These are phyloP conservation scores for Botrytis tulipae DNA, from an alignment of 2,329 filamentous ascomycete genomes.

Conservation along the genomic window DNA sequence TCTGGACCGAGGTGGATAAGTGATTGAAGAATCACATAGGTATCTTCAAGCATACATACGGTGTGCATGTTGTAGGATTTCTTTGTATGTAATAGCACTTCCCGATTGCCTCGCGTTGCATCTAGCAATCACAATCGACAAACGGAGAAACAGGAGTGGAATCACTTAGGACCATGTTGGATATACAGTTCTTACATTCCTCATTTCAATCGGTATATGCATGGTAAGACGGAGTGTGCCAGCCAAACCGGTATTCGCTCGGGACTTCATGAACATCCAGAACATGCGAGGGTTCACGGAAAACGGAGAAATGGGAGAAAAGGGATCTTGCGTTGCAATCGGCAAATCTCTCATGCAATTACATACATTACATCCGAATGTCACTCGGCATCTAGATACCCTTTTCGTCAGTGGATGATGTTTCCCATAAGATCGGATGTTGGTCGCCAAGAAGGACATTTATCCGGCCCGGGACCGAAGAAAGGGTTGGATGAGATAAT, in stretches of 20 bases:
- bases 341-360: constrained; percentile 15
- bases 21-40: background rate
- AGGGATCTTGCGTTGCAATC: constrained; percentile 10
- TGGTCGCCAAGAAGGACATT: constrained; percentile 5
- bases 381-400: constrained; percentile 8
- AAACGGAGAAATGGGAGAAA: constrained; percentile 1
- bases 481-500: background rate
- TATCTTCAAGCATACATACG: background rate
- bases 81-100: background rate
- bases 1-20: constrained; percentile 8
- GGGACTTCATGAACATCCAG: background rate
- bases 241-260: constrained; percentile 9
- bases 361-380: constrained; percentile 19
- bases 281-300: background rate
- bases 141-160: background rate
- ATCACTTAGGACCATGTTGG: background rate
- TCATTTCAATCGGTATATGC: background rate
- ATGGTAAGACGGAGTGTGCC: constrained; percentile 1
- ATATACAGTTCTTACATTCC: background rate
- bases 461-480: constrained; percentile 5
- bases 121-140: background rate
- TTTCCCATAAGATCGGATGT: background rate
- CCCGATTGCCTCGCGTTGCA: background rate
- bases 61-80: background rate
- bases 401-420: constrained; percentile 5